phyloP scores from a whole-genome alignment of 176 grass and related monocot genomes.

The Oryza glaberrima region DNA sequence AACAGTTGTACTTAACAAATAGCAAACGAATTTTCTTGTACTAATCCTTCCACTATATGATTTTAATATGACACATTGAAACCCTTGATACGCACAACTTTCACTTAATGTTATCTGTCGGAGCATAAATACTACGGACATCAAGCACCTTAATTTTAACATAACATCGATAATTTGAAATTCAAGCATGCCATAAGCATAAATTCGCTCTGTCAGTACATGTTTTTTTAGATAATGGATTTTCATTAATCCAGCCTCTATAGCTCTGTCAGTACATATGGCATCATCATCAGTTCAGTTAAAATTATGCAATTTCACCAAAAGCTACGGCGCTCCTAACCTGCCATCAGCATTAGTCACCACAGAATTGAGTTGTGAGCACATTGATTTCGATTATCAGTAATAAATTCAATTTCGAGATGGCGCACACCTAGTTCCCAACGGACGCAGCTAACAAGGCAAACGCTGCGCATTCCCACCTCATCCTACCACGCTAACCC shows the following conservation, averaged over 20 bases:
- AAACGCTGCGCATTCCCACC: conserved; percentile 25
- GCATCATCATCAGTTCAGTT: conserved; percentile 11
- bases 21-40: not conserved
- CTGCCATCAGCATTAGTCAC: not conserved
- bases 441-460: not conserved
- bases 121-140: not conserved
- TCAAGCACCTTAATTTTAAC: not conserved
- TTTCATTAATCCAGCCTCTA: no score
- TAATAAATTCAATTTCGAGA: conserved; percentile 8
- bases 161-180: not conserved
- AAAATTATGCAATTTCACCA: conserved; percentile 16
- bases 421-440: not conserved
- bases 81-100: conserved; percentile 18
- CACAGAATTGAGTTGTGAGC: not conserved
- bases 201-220: not conserved
- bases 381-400: not conserved
- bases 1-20: not conserved
- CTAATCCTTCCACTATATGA: not conserved
- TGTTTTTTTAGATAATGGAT: not conserved
- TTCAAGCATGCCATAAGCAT: not conserved
- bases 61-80: not conserved
- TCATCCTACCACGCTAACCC: not conserved
- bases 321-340: conserved; percentile 27
- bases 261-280: not conserved
- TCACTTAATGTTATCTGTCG: not conserved